These are phyloP conservation scores for Fusarium aywerte DNA, from an alignment of 2,329 filamentous ascomycete genomes.

Conservation along the genomic window DNA sequence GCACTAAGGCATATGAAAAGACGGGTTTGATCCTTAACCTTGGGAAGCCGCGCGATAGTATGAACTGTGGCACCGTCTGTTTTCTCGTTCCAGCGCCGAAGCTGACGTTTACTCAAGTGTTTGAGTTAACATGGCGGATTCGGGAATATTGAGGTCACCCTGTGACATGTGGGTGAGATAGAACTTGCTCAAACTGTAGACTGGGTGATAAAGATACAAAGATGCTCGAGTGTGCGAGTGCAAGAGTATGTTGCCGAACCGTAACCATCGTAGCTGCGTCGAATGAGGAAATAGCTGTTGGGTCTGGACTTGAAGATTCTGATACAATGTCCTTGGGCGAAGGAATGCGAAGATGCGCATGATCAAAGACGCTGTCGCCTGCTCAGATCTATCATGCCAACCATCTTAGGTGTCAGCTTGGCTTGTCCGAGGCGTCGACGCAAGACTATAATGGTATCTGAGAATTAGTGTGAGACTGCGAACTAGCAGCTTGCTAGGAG, in stretches of 20 bases:
- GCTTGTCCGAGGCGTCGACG: slow-evolving; percentile 93
- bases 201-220: too few relatives aligned
- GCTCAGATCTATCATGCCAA: slow-evolving; percentile 78
- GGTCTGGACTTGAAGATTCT: slow-evolving; percentile 90
- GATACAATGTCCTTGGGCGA: slow-evolving; percentile 91
- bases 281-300: slow-evolving; percentile 97
- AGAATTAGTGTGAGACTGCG: slow-evolving; percentile 42
- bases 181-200: too few relatives aligned
- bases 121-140: too few relatives aligned
- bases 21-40: too few relatives aligned
- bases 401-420: slow-evolving; percentile 84
- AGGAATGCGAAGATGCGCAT: slow-evolving; percentile 92
- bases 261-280: slow-evolving; percentile 84
- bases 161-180: too few relatives aligned
- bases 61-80: too few relatives aligned
- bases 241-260: slow-evolving; percentile 88
- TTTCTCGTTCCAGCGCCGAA: too few relatives aligned
- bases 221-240: too few relatives aligned
- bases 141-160: too few relatives aligned
- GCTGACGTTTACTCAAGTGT: too few relatives aligned
- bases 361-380: slow-evolving; percentile 86
- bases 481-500: slow-evolving; percentile 19
- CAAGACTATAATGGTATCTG: slow-evolving; percentile 79
- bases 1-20: too few relatives aligned
- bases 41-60: too few relatives aligned